Base-by-base conservation (phyloP, 495 filamentous ascomycete genomes). In the Podospora sp. region DNA sequence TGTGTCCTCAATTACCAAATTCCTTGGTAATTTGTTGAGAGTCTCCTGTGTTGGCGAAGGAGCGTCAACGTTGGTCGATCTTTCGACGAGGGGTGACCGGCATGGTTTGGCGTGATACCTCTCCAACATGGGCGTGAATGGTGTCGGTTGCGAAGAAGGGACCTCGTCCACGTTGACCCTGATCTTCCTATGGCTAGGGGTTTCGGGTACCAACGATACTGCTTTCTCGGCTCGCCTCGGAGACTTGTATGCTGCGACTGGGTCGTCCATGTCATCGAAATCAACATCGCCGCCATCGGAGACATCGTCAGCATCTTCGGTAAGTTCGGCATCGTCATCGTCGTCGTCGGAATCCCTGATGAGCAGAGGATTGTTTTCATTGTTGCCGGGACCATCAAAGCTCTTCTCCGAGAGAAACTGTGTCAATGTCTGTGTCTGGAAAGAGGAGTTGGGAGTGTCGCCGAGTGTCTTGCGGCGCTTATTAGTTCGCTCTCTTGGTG, bases 341-440 rank as follows among this genome's bases (percentile, higher is more conserved):
- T 78, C 75, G 22, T 72, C 75, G 25, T 77, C 71, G 5, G 78
- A 81, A 55, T 80, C 78, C 55, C 71, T 68, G 9, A 82, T 73
- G 33, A 72, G 51, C 66, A 76, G 63, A 57, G 70, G 71, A 0
- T 74, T 60, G 14, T 78, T 69, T 5, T 69, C 67, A 0, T 71
- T 67, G 0, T 36, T 66, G 4, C 67, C 68, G 2, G n/a, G 27
- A 1, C 66, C 55, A 35, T 60, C 24, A 12, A 49, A 49, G 50
- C 65, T 67, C 68, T 73, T 73, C 12, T 35, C 55, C n/a, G 77
- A 72, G 25, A 80, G 27, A 12, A 81, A 69, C 65, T 83, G 81
- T 1, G 81, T 83, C 14, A 83, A 59, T 1, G 79, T 83, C 62
- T 82, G 80, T 0, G 80, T 82, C 40, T 82, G 75, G 35, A 79